These are phyloP conservation scores for Colletotrichum tofieldiae DNA, from an alignment of 2,329 filamentous ascomycete species.

Conservation along the genomic window DNA sequence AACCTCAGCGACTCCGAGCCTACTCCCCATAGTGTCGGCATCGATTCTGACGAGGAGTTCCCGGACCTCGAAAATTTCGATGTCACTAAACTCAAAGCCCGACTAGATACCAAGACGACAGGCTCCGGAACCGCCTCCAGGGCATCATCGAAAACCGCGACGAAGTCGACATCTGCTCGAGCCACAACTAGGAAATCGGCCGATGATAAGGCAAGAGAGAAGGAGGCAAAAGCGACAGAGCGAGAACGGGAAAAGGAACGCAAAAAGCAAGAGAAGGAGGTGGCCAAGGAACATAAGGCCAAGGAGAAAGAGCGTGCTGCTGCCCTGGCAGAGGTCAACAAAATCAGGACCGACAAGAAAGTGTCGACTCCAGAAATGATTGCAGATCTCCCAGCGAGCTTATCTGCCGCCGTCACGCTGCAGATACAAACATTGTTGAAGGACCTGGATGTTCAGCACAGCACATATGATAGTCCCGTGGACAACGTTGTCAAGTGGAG, in stretches of 20 bases:
- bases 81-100: constrained; percentile 47
- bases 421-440: constrained; percentile 67
- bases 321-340: constrained; percentile 82
- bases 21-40: not conserved
- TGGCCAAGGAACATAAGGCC: constrained; percentile 73
- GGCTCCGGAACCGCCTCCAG: constrained; percentile 12
- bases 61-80: constrained; percentile 63
- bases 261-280: constrained; percentile 71
- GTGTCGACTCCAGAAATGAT: constrained; percentile 84
- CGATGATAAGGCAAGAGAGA: constrained; percentile 59
- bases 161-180: constrained; percentile 32
- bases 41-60: constrained; percentile 62
- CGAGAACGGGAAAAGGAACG: constrained; percentile 70
- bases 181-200: constrained; percentile 50
- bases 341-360: constrained; percentile 80
- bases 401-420: constrained; percentile 64
- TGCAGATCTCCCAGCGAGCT: constrained; percentile 74
- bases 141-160: constrained; percentile 22
- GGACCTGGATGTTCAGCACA: constrained; percentile 64
- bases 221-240: constrained; percentile 61
- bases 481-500: constrained; percentile 77
- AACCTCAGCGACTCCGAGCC: constrained; percentile 54
- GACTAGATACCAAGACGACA: constrained; percentile 45
- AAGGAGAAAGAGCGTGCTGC: constrained; percentile 75
- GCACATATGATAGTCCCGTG: constrained; percentile 62